Percentiles rank a stretch among this genome's conserved stretches.
Evolutionary conservation across 495 filamentous ascomycete species (phyloP).

Genomic region (Aspergillus sclerotiicarbonarius): DNA sequence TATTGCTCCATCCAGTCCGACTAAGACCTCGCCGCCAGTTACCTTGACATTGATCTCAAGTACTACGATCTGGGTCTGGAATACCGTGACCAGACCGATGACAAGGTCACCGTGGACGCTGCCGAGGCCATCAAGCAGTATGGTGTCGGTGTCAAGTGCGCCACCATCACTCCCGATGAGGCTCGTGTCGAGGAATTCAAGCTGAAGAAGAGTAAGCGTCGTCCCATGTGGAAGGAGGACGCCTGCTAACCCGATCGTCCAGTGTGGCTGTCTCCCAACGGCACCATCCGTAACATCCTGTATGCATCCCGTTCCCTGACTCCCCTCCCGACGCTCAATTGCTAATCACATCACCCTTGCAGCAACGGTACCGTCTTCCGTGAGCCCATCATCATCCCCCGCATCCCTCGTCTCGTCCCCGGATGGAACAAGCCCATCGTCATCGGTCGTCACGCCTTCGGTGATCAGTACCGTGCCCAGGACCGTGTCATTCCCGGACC

Average conservation of each 20-base stretch:
- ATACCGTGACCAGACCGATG: conserved; percentile 93
- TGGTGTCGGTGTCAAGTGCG: conserved; percentile 97
- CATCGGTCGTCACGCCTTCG: conserved; percentile 97
- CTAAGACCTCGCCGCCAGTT: conserved; percentile 44
- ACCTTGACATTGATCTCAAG: conserved; percentile 95
- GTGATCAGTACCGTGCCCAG: conserved; percentile 96
- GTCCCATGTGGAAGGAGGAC: conserved; percentile 16
- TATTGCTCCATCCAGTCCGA: conserved; percentile 5
- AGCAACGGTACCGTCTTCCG: conserved; percentile 94
- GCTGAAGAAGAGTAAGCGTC: conserved; percentile 82
- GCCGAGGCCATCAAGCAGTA: conserved; percentile 99
- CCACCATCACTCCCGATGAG: conserved; percentile 98
- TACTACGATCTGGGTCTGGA: conserved; percentile 97
- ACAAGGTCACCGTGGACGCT: conserved; percentile 90
- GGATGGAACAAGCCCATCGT: conserved; percentile 99
- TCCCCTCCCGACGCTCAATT: not conserved
- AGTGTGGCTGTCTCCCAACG: conserved; percentile 99
- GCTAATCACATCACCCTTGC: conserved; percentile 12
- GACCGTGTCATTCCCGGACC: conserved; percentile 77
- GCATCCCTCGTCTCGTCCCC: conserved; percentile 86
- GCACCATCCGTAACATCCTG: conserved; percentile 93
- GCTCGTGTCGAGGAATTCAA: conserved; percentile 95
- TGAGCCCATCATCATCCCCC: conserved; percentile 93
- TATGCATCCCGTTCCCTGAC: conserved; percentile 26
- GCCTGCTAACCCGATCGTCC: conserved; percentile 20